Evolutionary conservation across 495 filamentous ascomycete genomes (phyloP).

Genomic region (Penicillium lividum): DNA sequence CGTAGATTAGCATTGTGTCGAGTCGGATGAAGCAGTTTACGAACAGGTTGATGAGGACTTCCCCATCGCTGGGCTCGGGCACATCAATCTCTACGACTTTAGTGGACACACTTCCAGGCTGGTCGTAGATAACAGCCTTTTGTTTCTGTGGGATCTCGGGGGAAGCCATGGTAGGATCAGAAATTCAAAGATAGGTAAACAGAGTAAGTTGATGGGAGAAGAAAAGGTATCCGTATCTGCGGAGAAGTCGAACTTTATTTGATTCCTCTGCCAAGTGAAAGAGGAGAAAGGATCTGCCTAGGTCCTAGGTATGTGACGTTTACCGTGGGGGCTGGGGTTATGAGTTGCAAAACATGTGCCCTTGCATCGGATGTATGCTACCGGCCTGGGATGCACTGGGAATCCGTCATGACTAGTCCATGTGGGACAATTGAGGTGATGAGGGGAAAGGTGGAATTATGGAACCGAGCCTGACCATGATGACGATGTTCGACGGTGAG

Average conservation of each 20-base stretch:
- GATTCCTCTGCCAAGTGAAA: constrained; percentile 1
- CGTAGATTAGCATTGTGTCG: constrained; percentile 6
- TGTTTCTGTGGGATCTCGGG: constrained; percentile 59
- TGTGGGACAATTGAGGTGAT: neutral
- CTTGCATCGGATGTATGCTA: neutral
- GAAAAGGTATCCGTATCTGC: neutral
- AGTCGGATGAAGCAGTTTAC: neutral
- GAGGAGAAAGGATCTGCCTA: constrained; percentile 7
- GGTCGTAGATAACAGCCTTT: constrained; percentile 69
- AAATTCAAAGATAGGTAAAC: neutral
- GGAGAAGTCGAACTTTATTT: neutral
- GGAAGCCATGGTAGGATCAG: constrained; percentile 23
- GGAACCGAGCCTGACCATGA: neutral
- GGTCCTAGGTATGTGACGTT: neutral
- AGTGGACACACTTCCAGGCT: constrained; percentile 68
- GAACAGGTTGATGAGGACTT: constrained; percentile 68
- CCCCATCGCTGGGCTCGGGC: constrained; percentile 62
- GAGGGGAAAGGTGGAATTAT: constrained; percentile 1
- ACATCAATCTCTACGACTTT: constrained; percentile 66
- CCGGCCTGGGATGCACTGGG: neutral
- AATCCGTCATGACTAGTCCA: neutral
- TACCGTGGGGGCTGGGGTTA: neutral
- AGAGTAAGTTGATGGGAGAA: neutral
- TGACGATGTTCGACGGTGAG: neutral
- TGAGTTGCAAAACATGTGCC: neutral